phyloP scores from a whole-genome alignment of 768 basidiomycete genomes.

The Austroboletus festivus region DNA sequence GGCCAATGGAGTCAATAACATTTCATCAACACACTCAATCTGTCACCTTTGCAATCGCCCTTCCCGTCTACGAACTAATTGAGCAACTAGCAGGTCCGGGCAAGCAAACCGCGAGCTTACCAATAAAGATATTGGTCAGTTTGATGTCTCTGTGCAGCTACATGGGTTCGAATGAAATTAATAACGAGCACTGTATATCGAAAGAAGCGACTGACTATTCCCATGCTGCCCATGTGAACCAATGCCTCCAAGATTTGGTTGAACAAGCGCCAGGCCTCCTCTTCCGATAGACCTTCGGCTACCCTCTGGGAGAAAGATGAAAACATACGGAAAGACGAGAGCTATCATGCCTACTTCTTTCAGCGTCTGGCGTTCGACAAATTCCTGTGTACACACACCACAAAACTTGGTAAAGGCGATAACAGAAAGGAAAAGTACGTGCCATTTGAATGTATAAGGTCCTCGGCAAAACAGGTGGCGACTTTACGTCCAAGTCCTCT shows the following conservation, averaged over 20 bases:
- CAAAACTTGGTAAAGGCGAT: not conserved
- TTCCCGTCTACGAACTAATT: slow-evolving; percentile 54
- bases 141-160: slow-evolving; percentile 87
- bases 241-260: slow-evolving; percentile 88
- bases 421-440: slow-evolving; percentile 5
- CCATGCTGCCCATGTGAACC: slow-evolving; percentile 81
- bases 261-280: slow-evolving; percentile 87
- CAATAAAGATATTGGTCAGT: slow-evolving; percentile 90
- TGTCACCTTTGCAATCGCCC: slow-evolving; percentile 74
- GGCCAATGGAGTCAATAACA: not conserved
- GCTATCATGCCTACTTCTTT: slow-evolving; percentile 54
- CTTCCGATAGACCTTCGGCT: slow-evolving; percentile 76
- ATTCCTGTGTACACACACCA: slow-evolving; percentile 52
- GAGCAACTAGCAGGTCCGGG: not conserved
- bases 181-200: not conserved
- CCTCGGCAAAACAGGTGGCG: slow-evolving; percentile 36
- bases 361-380: slow-evolving; percentile 87
- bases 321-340: not conserved
- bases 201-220: slow-evolving; percentile 59
- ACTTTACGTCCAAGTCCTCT: slow-evolving; percentile 33
- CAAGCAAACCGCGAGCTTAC: slow-evolving; percentile 38
- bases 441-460: slow-evolving; percentile 97
- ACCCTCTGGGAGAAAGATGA: slow-evolving; percentile 47
- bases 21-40: not conserved
- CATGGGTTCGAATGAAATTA: slow-evolving; percentile 24